A percentile compares a stretch with the other conserved stretches of the same genome.
phyloP scores from a whole-genome alignment of 169 alveolate species.

The Plasmodium billcollinsi region DNA sequence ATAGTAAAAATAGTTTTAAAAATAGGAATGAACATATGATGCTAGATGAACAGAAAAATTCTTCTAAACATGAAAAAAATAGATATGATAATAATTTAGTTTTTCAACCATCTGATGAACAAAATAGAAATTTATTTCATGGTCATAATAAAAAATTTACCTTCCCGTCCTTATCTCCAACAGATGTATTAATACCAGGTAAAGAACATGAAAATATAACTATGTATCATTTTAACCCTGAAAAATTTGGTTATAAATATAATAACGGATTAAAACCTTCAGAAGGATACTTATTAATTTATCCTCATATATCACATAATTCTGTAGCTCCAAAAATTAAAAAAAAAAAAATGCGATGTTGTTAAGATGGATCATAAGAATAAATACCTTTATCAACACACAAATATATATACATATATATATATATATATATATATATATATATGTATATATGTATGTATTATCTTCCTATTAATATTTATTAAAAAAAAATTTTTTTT shows the following conservation, averaged over 20 bases:
- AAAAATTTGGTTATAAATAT: slow-evolving; percentile 24
- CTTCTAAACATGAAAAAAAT: slow-evolving; percentile 1
- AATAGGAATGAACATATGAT: not conserved
- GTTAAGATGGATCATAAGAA: not conserved
- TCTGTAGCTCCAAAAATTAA: slow-evolving; percentile 40
- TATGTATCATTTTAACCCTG: slow-evolving; percentile 52
- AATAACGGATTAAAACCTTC: slow-evolving; percentile 64
- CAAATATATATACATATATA: not conserved
- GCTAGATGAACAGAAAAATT: not conserved
- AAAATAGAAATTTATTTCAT: slow-evolving; percentile 10
- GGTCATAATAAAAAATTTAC: slow-evolving; percentile 11
- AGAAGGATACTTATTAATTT: slow-evolving; percentile 47
- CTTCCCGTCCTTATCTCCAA: slow-evolving; percentile 21
- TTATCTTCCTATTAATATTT: no score
- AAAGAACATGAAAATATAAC: slow-evolving; percentile 22
- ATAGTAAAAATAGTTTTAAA: slow-evolving; percentile 1
- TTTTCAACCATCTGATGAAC: slow-evolving; percentile 18
- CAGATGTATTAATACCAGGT: slow-evolving; percentile 35
- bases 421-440: not conserved
- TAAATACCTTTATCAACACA: not conserved
- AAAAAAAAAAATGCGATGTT: slow-evolving; percentile 44
- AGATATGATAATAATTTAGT: slow-evolving; percentile 12
- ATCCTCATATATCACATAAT: slow-evolving; percentile 25
- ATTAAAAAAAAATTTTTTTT: no score
- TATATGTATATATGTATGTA: no score